Evolutionary conservation across 441 rosid genomes (phyloP).

Genomic region (Melastoma candidum): DNA sequence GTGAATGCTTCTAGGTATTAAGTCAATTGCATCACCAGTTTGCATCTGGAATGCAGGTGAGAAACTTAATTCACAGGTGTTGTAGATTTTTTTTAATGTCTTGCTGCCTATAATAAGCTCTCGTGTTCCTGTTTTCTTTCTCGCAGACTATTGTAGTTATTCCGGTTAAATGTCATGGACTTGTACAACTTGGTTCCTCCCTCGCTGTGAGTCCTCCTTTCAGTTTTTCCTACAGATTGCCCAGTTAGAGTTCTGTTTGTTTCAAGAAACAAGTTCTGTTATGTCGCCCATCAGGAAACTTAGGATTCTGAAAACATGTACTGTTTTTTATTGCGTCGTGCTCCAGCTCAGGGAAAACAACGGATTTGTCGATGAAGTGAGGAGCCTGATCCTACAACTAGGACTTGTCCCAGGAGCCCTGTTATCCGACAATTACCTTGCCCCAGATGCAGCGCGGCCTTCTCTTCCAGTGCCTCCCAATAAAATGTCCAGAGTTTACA

Average conservation of each 20-base stretch:
- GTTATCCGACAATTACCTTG: constrained; percentile 37
- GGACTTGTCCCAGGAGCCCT: constrained; percentile 12
- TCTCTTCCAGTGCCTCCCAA: constrained; percentile 27
- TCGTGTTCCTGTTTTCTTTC: constrained; percentile 3
- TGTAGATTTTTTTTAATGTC: neutral
- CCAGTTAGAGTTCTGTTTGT: no score
- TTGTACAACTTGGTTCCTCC: constrained; percentile 83
- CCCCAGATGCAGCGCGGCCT: constrained; percentile 41
- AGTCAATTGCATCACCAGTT: constrained; percentile 71
- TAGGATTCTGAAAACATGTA: no score
- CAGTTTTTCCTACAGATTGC: no score
- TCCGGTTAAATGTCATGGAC: constrained; percentile 77
- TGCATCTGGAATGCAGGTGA: constrained; percentile 90
- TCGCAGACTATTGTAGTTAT: constrained; percentile 77
- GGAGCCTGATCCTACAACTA: constrained; percentile 6
- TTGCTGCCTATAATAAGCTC: constrained; percentile 3
- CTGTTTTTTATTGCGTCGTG: neutral
- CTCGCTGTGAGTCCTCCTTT: constrained; percentile 41
- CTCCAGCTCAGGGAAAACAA: constrained; percentile 6
- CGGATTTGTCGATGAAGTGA: constrained; percentile 10
- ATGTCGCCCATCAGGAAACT: no score
- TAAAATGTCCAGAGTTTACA: no score
- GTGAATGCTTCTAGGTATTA: constrained; percentile 37
- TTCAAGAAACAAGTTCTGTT: no score
- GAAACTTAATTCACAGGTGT: neutral